Evolutionary conservation across 1,139 yeast species (phyloP), one percentile per base, ranked within the genome.

Genomic region (Suhomyces terraborum): DNA sequence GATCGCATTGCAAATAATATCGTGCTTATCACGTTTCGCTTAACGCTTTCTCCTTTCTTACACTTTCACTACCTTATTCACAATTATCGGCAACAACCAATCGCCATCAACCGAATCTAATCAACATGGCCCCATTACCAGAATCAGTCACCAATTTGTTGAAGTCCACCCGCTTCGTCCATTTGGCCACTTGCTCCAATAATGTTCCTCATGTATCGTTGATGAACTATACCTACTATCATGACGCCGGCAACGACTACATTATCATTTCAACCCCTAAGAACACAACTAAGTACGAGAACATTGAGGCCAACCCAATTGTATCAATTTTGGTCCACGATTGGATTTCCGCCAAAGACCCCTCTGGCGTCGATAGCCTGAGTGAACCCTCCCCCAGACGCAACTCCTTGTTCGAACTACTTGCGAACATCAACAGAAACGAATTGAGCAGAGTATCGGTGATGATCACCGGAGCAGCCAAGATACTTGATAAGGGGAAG

Each of bases 271-370:
- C 95, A 6, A 81, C 95, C 1, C 82, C 82, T 2, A 75, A 72
- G 46, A 64, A 75, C 41, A 86, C 96, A 4, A 80, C 80, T 42
- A 89, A 88, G 61, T 86, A 75, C 59, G 62, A 74, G 28, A 88
- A 89, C 60, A 77, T 89, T 44, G 51, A 61, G 9, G 62, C 69
- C 29, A 89, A 89, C 57, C 88, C 89, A 5, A 73, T 77, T 33
- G 96, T 89, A 8, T 84, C 96, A 0, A 59, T 89, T 36, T 69
- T 89, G 42, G 80, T 89, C 32, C 97, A 89, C 56, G 97, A 89
- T 56, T 88, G 96, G 96, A 79, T 82, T 25, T 75, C 84, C 13
- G 79, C 83, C 4, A 78, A 78, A 41, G 43, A 49, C 6, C 39
- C 36, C 24, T 17, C 33, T 25, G 12, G 14, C 3, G 27, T 49